Conservation (phyloP, 2,329 filamentous ascomycete genomes). For the Diaporthe capsici region DNA sequence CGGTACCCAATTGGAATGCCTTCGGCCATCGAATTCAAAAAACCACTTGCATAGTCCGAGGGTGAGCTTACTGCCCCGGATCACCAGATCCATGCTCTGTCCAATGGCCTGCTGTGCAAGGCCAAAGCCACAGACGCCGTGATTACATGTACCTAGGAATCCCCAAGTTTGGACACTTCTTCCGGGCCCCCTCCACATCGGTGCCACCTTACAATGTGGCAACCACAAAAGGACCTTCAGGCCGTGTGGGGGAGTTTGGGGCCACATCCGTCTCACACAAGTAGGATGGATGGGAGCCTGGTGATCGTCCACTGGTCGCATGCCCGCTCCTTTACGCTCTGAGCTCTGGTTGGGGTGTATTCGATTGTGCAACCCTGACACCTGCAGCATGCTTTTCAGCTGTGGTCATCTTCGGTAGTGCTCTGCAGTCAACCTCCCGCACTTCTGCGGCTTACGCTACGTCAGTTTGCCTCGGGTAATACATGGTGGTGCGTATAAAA, state of each 20-base stretch:
- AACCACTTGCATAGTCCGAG: neutral
- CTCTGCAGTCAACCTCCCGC: conserved; percentile 7
- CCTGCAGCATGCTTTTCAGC: conserved; percentile 12
- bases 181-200: neutral
- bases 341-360: conserved; percentile 19
- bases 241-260: neutral
- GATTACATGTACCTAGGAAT: neutral
- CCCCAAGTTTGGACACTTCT: neutral
- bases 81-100: neutral
- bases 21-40: neutral
- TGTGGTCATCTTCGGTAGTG: conserved; percentile 26
- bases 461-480: conserved; percentile 5
- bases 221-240: conserved; percentile 16
- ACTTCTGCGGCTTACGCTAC: conserved; percentile 23
- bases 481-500: conserved; percentile 1
- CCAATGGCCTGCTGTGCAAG: neutral
- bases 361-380: neutral
- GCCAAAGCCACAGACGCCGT: neutral
- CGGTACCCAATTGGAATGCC: neutral
- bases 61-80: neutral
- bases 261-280: conserved; percentile 9
- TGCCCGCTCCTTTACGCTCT: conserved; percentile 9
- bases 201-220: neutral
- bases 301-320: conserved; percentile 20
- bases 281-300: conserved; percentile 10